Base-by-base conservation (phyloP, 352 stramenopile species). In the Phytophthora litchii region DNA sequence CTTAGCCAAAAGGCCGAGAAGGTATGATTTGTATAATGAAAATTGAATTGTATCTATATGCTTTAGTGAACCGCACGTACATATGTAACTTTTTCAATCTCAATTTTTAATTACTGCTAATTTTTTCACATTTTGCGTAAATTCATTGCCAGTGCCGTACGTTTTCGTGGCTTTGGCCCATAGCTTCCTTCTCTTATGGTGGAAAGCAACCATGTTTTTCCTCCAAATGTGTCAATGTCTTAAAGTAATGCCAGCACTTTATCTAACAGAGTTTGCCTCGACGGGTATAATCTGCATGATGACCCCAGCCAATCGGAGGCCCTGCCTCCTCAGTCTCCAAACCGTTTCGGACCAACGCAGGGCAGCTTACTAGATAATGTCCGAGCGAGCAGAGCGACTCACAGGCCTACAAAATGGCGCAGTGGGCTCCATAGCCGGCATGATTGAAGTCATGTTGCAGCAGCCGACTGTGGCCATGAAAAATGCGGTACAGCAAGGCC, bases 401-500 rank as follows among this genome's bases (percentile, higher is more conserved):
- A 86, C 60, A 10, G 81, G 73, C 32, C 63, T 91, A 11, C 80
- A 94, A 65, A 88, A 94, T 61, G 80, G 76, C 48, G 75, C 55
- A n/a, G 84, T 94, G 55, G 86, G 86, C 38, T 92, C 86, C 51
- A 64, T 92, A 29, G 74, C 86, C 11, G 83, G 86, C 38, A 95
- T 95, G 80, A 76, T 91, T 50, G 86, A 95, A 56, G 81, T 95
- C 29, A 70, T 91, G 41, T 53, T 92, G 54, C 86, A 95, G 75
- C 86, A 95, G 70, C 86, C 86, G 7, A 90, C 81, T 4, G 76
- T 95, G 43, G 81, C 83, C 64, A 87, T 95, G 27, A 95, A 95
- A 64, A 93, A 93, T 57, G 80, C 83, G 29, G 72, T 93, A 32
- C 86, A 95, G 78, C 86, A 95, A 74, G 64, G 72, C 27, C 78